Conservation (phyloP, 176 grass and related monocot species). For the Saccharum officinarum region DNA sequence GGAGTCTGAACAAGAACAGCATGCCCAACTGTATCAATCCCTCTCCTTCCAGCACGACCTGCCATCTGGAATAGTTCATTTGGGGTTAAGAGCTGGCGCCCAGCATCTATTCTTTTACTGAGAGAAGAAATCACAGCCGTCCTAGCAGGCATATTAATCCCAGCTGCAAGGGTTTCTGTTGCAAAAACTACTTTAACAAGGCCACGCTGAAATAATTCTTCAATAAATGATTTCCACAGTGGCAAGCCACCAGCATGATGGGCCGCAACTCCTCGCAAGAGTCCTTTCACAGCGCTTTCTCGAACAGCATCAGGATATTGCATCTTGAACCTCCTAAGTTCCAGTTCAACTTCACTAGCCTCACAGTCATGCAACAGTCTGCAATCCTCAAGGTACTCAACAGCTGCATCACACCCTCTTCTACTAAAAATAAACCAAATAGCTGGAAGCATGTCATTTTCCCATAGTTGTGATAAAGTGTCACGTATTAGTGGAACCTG, state of each 20-base stretch:
- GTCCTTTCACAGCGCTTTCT: conserved; percentile 77
- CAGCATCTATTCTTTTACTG: conserved; percentile 76
- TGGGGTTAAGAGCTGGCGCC: conserved; percentile 72
- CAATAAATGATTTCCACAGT: conserved; percentile 96
- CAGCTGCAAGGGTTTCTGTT: conserved; percentile 96
- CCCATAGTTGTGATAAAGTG: conserved; percentile 80
- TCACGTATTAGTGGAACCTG: conserved; percentile 98
- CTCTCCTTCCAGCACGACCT: conserved; percentile 93
- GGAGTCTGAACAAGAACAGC: conserved; percentile 90
- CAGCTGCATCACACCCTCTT: conserved; percentile 96
- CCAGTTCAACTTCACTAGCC: conserved; percentile 90
- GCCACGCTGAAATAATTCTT: conserved; percentile 92
- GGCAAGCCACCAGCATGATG: conserved; percentile 99
- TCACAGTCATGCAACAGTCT: conserved; percentile 92
- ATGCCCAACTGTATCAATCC: conserved; percentile 92
- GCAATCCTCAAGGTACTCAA: conserved; percentile 95
- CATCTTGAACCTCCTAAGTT: conserved; percentile 83
- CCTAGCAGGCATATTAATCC: conserved; percentile 98
- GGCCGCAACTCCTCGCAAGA: conserved; percentile 82
- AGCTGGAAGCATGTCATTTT: conserved; percentile 89
- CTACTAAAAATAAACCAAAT: conserved; percentile 99
- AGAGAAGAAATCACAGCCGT: conserved; percentile 89
- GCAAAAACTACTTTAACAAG: conserved; percentile 98
- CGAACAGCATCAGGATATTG: conserved; percentile 95
- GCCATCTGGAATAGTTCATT: conserved; percentile 98